phyloP scores from a whole-genome alignment of 305 asterid species.

The Fraxinus sp. region DNA sequence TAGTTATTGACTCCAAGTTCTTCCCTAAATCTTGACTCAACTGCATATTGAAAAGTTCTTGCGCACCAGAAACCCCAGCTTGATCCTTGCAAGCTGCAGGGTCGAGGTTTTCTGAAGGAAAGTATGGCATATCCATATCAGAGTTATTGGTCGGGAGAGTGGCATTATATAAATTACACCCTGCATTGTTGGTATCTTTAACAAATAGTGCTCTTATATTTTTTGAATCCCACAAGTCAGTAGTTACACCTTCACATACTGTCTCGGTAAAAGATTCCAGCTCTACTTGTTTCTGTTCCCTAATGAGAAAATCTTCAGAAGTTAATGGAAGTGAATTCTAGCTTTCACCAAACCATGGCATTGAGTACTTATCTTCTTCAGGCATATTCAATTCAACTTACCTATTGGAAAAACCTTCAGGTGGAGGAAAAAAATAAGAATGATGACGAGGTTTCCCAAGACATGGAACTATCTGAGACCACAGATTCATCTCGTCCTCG shows the following conservation, averaged over 20 bases:
- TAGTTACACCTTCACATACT: conserved; percentile 38
- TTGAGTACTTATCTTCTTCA: conserved; percentile 43
- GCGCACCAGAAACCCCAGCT: conserved; percentile 21
- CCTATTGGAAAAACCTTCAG: conserved; percentile 41
- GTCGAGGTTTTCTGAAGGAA: conserved; percentile 37
- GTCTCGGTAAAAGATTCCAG: conserved; percentile 27
- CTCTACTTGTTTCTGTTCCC: conserved; percentile 43
- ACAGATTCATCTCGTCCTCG: conserved; percentile 40
- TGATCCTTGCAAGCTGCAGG: conserved; percentile 33
- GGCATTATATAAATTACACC: conserved; percentile 30
- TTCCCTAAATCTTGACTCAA: conserved; percentile 36
- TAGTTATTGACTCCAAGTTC: conserved; percentile 30
- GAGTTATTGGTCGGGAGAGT: conserved; percentile 32
- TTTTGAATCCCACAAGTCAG: conserved; percentile 31
- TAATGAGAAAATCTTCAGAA: conserved; percentile 37
- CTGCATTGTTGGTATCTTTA: conserved; percentile 34
- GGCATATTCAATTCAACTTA: conserved; percentile 37
- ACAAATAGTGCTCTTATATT: conserved; percentile 19
- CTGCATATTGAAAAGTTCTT: conserved; percentile 33
- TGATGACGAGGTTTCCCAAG: conserved; percentile 36
- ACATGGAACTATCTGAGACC: conserved; percentile 46
- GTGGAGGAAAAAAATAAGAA: conserved; percentile 28
- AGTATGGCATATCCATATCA: conserved; percentile 27
- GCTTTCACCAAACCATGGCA: conserved; percentile 27
- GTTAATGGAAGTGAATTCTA: conserved; percentile 40